phyloP scores from a whole-genome alignment of 257 asterid genomes.

The Nicotiana knightiana region DNA sequence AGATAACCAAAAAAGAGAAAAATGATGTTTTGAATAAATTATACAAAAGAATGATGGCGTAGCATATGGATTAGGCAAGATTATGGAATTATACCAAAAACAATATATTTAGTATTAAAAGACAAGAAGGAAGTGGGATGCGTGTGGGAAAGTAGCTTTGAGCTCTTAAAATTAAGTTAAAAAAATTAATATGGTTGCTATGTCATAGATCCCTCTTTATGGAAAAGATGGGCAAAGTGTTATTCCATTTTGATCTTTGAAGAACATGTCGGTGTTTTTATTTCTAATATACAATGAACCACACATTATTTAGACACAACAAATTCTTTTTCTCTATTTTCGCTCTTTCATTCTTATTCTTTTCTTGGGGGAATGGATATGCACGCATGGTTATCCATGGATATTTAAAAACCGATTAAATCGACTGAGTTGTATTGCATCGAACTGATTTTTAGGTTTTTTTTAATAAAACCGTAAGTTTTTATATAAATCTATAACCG shows the following conservation, averaged over 20 bases:
- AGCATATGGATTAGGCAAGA: too few species aligned
- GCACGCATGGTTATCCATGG: neutral
- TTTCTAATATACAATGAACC: neutral
- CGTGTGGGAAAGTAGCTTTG: neutral
- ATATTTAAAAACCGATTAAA: too few species aligned
- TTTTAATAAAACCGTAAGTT: too few species aligned
- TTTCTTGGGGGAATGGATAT: too few species aligned
- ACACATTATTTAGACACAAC: too few species aligned
- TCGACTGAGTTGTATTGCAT: too few species aligned
- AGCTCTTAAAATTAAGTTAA: neutral
- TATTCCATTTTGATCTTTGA: neutral
- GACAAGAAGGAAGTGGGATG: neutral
- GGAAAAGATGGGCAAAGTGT: neutral
- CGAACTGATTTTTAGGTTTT: too few species aligned
- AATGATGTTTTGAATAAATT: neutral
- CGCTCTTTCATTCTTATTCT: neutral
- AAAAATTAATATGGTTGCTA: neutral
- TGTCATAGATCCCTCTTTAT: neutral
- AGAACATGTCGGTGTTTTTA: neutral
- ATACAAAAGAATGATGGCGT: neutral
- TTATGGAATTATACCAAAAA: neutral
- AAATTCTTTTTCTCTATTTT: too few species aligned
- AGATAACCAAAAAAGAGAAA: neutral
- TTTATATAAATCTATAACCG: too few species aligned
- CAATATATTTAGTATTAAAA: neutral